Evolutionary conservation across 1,284 basidiomycete species (phyloP).

Genomic region (Porogramme epimiltina): DNA sequence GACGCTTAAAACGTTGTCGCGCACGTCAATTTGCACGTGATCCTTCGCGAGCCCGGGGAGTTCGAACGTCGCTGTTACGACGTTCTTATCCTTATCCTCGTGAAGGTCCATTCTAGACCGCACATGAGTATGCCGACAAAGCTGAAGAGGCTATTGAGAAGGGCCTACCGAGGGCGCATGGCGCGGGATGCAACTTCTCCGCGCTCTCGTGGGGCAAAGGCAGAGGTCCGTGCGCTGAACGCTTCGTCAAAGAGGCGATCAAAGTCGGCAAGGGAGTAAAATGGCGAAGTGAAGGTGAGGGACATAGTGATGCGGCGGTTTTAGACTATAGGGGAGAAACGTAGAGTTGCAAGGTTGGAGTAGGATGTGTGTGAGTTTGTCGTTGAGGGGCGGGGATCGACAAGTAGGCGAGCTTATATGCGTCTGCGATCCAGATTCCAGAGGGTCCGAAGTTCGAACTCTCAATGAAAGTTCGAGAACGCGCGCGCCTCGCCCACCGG

Average conservation of each 20-base stretch:
- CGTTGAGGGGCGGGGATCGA: too few relatives aligned
- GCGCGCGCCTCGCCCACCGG: not conserved
- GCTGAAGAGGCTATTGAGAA: not conserved
- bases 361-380: not conserved
- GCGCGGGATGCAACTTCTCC: constrained; percentile 4
- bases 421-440: too few relatives aligned
- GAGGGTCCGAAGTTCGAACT: not conserved
- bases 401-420: too few relatives aligned
- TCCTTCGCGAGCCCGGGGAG: constrained; percentile 48
- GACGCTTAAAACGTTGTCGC: constrained; percentile 43
- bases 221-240: constrained; percentile 28
- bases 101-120: constrained; percentile 47
- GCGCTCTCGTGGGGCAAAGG: constrained; percentile 3
- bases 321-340: not conserved
- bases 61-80: constrained; percentile 50
- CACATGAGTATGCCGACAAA: not conserved
- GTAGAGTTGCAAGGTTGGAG: not conserved
- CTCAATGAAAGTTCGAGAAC: not conserved
- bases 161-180: constrained; percentile 29
- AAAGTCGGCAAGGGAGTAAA: constrained; percentile 36
- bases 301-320: not conserved
- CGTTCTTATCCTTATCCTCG: constrained; percentile 41
- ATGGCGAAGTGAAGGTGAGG: constrained; percentile 30
- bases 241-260: constrained; percentile 49
- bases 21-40: constrained; percentile 43